Conservation (phyloP, 2,329 filamentous ascomycete species). For the Talaromyces atroroseus region DNA sequence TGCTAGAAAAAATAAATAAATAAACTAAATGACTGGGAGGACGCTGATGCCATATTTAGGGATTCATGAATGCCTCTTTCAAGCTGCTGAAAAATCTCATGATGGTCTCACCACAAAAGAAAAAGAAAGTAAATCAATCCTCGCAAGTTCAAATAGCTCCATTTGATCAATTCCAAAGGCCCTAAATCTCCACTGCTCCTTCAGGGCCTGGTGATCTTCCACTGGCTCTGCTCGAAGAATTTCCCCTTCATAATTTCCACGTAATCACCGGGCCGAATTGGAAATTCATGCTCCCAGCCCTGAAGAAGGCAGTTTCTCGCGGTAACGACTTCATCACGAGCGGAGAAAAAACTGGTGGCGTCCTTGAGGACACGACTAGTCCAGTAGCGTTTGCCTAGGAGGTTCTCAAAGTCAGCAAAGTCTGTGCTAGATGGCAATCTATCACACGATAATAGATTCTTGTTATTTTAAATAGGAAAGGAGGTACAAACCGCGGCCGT, state of each 20-base stretch:
- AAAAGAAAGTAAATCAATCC: not conserved
- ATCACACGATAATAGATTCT: no score
- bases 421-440: not conserved
- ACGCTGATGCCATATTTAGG: not conserved
- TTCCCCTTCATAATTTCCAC: not conserved
- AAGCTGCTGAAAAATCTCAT: not conserved
- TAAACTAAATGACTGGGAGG: not conserved
- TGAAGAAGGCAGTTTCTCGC: not conserved
- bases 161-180: not conserved
- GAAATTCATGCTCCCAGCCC: constrained; percentile 4
- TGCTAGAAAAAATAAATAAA: not conserved
- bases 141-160: not conserved
- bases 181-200: not conserved
- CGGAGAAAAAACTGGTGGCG: not conserved
- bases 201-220: not conserved
- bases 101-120: not conserved
- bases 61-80: not conserved
- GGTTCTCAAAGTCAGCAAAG: not conserved
- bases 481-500: constrained; percentile 1
- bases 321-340: not conserved
- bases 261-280: constrained; percentile 4
- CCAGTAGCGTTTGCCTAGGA: constrained; percentile 4
- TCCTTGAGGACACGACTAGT: not conserved
- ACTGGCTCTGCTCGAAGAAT: not conserved
- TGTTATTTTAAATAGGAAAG: no score